Base-by-base conservation (phyloP, 805 yeast genomes). In the Cyberlindnera saturnus region DNA sequence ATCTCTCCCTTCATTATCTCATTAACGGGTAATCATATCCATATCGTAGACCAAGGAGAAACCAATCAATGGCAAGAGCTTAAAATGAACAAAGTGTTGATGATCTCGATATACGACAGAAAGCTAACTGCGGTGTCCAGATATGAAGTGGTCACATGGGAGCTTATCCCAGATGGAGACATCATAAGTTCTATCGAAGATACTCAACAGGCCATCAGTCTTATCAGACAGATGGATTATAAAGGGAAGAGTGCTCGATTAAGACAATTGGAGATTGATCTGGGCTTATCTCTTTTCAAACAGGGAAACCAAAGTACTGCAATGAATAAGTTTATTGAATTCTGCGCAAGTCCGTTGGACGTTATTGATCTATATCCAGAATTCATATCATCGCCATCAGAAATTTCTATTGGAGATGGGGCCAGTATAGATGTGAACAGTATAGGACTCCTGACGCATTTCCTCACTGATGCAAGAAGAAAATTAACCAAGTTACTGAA, bases 291-390 rank as follows among this genome's bases (percentile, higher is more conserved):
- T 4, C 40, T 73, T 19, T 64, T 67, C 39, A 32, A 55, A 2
- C 46, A 52, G 4, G 55, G 56, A 5, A 49, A 64, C 4, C 66
- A 62, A 36, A 59, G 59, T 5, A 46, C 58, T 9, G 69, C 81
- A 1, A 62, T 77, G 19, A 48, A 51, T 6, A 54, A 70, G 15
- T 79, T 81, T 41, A 70, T 71, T 5, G 73, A 73, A 20, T 78
- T 67, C 41, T 63, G 80, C 55, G 85, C 87, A 0, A 74, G 82
- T 1, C 88, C 88, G 0, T 68, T 73, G 32, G 54, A 64, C 4
- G 75, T 82, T 0, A 62, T 81, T 2, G 48, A 59, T 3, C 58
- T 75, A 23, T 70, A 73, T 41, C 84, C 86, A 0, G 32, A 45
- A 1, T 43, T 48, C 4, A 53, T 68, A 6, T 34, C 41, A 46